Evolutionary conservation across 345 rosid species (phyloP).

Genomic region (Bruguiera parviflora): DNA sequence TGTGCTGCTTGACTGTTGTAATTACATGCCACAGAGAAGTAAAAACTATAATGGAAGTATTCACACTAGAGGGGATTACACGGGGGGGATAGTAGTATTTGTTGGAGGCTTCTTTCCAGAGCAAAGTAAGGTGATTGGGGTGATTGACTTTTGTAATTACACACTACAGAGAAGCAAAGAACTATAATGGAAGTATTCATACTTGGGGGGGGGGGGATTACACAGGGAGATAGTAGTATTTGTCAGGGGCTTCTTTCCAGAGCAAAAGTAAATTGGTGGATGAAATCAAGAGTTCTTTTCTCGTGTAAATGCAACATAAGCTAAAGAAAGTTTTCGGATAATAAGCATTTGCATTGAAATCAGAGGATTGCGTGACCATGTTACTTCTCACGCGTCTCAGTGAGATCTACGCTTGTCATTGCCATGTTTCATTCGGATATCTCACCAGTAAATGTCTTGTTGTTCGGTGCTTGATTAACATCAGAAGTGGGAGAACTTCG

Average conservation of each 20-base stretch:
- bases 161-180: constrained; percentile 8
- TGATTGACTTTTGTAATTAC: constrained; percentile 15
- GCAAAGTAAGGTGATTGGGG: constrained; percentile 2
- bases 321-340: neutral
- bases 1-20: constrained; percentile 11
- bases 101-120: constrained; percentile 7
- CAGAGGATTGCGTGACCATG: neutral
- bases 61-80: neutral
- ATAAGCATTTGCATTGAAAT: neutral
- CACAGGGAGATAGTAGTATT: neutral
- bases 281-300: no score
- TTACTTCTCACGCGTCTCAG: no score
- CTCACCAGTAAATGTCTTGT: no score
- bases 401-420: no score
- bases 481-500: no score
- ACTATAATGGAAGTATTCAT: neutral
- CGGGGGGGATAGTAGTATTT: neutral
- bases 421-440: no score
- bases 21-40: constrained; percentile 12
- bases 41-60: neutral
- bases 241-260: constrained; percentile 4
- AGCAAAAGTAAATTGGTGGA: neutral
- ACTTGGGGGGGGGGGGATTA: neutral
- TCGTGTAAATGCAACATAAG: no score
- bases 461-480: no score